Conservation (phyloP, 1,139 yeast genomes). For the Hyphopichia wangnamkhiaoensis region DNA sequence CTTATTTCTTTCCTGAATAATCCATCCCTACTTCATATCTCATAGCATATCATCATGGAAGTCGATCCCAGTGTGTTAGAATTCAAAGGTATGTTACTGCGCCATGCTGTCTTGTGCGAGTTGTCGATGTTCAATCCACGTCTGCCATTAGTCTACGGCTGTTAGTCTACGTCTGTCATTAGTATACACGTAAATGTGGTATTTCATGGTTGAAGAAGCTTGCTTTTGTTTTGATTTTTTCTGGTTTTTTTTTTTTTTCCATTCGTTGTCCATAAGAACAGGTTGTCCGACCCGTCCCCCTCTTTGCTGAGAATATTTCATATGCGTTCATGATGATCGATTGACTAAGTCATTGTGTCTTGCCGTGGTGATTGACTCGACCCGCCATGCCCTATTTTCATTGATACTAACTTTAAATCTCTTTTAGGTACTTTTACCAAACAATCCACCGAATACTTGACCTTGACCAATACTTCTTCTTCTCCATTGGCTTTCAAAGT, state of each 20-base stretch:
- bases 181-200: too few relatives aligned
- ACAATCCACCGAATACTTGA: constrained; percentile 68
- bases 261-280: too few relatives aligned
- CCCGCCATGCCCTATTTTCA: constrained; percentile 2
- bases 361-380: background rate
- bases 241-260: too few relatives aligned
- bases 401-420: constrained; percentile 1
- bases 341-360: background rate
- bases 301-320: too few relatives aligned
- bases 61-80: constrained; percentile 62
- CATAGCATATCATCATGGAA: constrained; percentile 61
- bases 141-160: too few relatives aligned
- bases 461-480: constrained; percentile 64
- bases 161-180: too few relatives aligned
- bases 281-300: too few relatives aligned
- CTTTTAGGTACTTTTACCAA: constrained; percentile 66
- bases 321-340: background rate
- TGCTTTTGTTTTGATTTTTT: too few relatives aligned
- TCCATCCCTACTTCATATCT: background rate
- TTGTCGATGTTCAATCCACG: background rate
- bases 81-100: constrained; percentile 65
- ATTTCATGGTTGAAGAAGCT: too few relatives aligned
- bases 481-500: constrained; percentile 86
- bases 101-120: background rate
- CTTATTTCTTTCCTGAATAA: background rate